Evolutionary conservation across 441 rosid genomes (phyloP).

Genomic region (Arabidopsis hybrid): DNA sequence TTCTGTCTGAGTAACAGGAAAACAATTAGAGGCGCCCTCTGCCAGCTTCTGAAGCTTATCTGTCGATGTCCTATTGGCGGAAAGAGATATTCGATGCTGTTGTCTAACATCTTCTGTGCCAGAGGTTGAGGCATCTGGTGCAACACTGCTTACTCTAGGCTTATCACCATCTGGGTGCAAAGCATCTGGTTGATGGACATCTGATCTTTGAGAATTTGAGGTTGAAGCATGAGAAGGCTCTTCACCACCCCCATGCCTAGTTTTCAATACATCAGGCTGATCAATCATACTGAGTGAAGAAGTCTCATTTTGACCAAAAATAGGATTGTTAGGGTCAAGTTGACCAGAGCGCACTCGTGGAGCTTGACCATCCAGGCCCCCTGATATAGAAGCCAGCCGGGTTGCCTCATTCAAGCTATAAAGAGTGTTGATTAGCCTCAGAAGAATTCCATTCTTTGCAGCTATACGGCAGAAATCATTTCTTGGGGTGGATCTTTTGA

Average conservation of each 20-base stretch:
- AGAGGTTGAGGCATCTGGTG: conserved; percentile 49
- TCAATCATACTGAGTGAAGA: conserved; percentile 53
- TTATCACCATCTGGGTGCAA: conserved; percentile 65
- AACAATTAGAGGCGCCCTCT: conserved; percentile 72
- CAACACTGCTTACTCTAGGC: conserved; percentile 66
- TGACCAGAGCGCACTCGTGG: conserved; percentile 80
- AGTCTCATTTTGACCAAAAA: conserved; percentile 66
- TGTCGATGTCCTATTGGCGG: conserved; percentile 65
- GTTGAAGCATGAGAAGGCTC: conserved; percentile 77
- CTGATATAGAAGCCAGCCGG: conserved; percentile 77
- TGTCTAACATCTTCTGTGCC: conserved; percentile 65
- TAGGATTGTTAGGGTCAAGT: conserved; percentile 68
- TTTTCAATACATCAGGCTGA: conserved; percentile 66
- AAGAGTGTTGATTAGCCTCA: conserved; percentile 90
- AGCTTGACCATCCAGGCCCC: conserved; percentile 64
- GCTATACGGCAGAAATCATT: conserved; percentile 98
- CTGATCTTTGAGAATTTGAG: conserved; percentile 73
- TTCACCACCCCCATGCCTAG: conserved; percentile 53
- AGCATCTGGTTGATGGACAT: conserved; percentile 60
- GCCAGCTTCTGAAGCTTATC: conserved; percentile 79
- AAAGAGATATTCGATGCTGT: conserved; percentile 54
- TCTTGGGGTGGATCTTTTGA: conserved; percentile 92
- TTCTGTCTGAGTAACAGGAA: conserved; percentile 67
- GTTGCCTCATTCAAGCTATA: conserved; percentile 99
- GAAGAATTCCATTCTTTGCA: conserved; percentile 89